Evolutionary conservation across 371 early-diverging fungal genomes (phyloP), one percentile per base, ranked within the genome.

Genomic region (Rhizopus microsporus): DNA sequence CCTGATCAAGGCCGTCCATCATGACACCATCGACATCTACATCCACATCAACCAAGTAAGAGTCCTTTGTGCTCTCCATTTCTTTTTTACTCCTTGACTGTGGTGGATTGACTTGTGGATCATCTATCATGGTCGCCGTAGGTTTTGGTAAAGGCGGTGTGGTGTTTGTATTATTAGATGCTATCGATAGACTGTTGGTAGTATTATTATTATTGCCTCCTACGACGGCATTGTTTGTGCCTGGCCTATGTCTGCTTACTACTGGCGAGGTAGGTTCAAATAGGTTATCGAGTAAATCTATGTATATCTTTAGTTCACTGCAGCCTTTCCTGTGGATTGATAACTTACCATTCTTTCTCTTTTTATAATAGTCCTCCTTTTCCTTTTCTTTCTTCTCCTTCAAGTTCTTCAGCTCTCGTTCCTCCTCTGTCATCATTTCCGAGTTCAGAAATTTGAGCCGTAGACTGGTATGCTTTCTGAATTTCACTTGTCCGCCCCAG

Each of bases 401-500:
- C 40, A 67, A 52, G 38, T 74, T 69, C 17, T 64, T 68, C 13
- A 71, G 13, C 17, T 76, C 80, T 38, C 77, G 54, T 53, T 79
- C 80, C 59, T 79, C 75, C 38, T 74, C 74, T 5, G 76, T 72
- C 74, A 79, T 72, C 72, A 77, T 75, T 30, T 77, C 77, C n/a
- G 75, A 69, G 56, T 80, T 77, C 3, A 71, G 44, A 45, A 84
- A 80, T 38, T 81, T 84, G 48, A 87, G 73, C 29, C 83, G 77
- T n/a, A 87, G 54, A 30, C 84, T 72, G 3, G 84, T 71, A 56
- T 86, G 86, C 54, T 82, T 80, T 60, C 85, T 71, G 60, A 84
- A 79, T 2, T 71, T 67, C 12, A 84, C 69, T 51, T 74, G 69
- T 0, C 88, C 88, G 31, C 83, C 84, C 93, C 94, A 93, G 32